A percentile compares a stretch with the other conserved stretches of the same genome.
Conservation (phyloP, 139 green algal species). For the Pseudopediastrum boryanum region DNA sequence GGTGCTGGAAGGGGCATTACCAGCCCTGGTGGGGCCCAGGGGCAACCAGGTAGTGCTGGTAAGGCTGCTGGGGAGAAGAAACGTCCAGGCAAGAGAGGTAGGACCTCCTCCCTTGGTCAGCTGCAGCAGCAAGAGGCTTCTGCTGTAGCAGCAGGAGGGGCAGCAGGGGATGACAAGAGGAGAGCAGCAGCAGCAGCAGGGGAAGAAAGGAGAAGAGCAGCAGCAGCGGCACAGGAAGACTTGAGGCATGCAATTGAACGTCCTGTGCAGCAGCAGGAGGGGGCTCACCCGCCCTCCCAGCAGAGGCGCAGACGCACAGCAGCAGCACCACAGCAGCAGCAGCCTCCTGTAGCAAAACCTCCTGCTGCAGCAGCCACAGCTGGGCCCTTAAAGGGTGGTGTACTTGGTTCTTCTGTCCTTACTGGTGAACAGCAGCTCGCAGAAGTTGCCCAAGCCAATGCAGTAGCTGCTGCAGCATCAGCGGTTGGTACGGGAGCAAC, state of each 20-base stretch:
- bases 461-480: too few species aligned
- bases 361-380: background rate
- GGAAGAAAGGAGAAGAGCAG: background rate
- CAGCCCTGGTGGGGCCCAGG: background rate
- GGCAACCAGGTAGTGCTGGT: background rate
- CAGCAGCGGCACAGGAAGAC: background rate
- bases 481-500: too few species aligned
- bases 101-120: too few species aligned
- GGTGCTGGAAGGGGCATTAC: background rate
- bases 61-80: background rate
- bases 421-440: slow-evolving; percentile 4
- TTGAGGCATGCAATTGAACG: background rate
- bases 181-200: slow-evolving; percentile 24
- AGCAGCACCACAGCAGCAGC: too few species aligned
- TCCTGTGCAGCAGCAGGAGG: background rate
- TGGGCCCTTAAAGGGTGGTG: background rate
- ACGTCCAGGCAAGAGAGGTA: background rate
- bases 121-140: background rate
- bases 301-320: too few species aligned
- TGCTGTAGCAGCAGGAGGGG: background rate
- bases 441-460: background rate
- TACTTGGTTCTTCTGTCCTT: slow-evolving; percentile 3
- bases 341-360: background rate
- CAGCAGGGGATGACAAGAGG: background rate
- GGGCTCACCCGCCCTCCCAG: too few species aligned